Evolutionary conservation across 2,329 filamentous ascomycete species (phyloP), one percentile per base, ranked within the genome.

Genomic region (Penicillium griseofulvum): DNA sequence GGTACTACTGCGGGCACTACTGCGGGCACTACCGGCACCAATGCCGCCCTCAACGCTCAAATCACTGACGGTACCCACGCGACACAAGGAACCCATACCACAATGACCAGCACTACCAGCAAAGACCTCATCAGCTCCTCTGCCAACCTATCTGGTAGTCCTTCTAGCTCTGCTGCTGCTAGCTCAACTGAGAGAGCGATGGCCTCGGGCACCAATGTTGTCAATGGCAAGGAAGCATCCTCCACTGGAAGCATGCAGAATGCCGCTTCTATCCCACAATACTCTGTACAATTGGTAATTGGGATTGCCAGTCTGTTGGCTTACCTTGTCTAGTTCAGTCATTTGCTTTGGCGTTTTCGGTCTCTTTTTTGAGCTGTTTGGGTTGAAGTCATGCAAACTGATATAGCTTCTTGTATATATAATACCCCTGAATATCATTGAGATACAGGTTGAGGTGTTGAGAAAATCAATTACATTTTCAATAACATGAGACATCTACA

Each of bases 71-170:
- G 12, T 11, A 33, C 45, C n/a, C 17, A 39, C n/a, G 2, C 33
- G 26, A 47, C 46, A 9, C 47, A 49, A 16, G 51, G 62, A 38
- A 63, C 58, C 22, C 47, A 59, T 17, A 54, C 60, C 42, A 58
- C 53, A n/a, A 45, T 26, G 42, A 68, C 87, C 46, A 85, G 85
- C 26, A 86, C 86, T 8, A 83, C 85, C 41, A 70, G 88, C 49
- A 84, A 85, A 33, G 77, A 88, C 48, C 65, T 70, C 33, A 68
- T 65, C 44, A 65, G 66, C 39, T 69, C 69, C 33, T 64, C 62
- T 34, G 58, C 47, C 4, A 28, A 6, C 19, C 26, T 51, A 14
- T 55, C 54, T 14, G 57, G 52, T 7, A 59, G 58, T 31, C 57
- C 62, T 11, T 68, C 66, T 9, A 59, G 62, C 42, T 68, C 64